Conservation (phyloP, 148 eudicot genomes). For the Suaeda aralocaspica region DNA sequence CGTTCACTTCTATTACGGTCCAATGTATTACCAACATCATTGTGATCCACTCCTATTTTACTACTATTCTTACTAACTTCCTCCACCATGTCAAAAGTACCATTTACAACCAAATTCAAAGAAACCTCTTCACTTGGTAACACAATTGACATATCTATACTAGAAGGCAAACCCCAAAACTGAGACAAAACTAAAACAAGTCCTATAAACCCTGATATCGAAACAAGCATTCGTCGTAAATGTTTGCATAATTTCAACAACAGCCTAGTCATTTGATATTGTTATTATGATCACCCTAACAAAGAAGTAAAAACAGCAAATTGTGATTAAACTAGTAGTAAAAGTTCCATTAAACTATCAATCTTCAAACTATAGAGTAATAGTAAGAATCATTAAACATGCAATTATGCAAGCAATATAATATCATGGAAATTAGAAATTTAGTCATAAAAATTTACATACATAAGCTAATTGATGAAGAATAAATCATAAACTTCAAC, state of each 20-base stretch:
- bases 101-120: not conserved
- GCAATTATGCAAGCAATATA: too few species aligned
- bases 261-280: conserved; percentile 7
- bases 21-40: not conserved
- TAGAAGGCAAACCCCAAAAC: conserved; percentile 30
- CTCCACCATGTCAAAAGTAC: conserved; percentile 12
- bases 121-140: conserved; percentile 14
- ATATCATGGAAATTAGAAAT: too few species aligned
- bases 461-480: too few species aligned
- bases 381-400: too few species aligned
- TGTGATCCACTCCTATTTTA: conserved; percentile 2
- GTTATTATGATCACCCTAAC: not conserved
- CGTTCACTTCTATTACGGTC: conserved; percentile 1
- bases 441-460: too few species aligned
- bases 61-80: conserved; percentile 8
- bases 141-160: conserved; percentile 11
- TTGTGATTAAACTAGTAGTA: too few species aligned
- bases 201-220: conserved; percentile 30
- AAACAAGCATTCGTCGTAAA: conserved; percentile 27
- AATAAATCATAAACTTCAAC: too few species aligned
- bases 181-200: conserved; percentile 32
- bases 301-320: not conserved
- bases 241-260: conserved; percentile 7
- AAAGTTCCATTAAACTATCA: too few species aligned
- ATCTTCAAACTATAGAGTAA: too few species aligned